Percentiles rank a stretch among this genome's conserved stretches.
These are phyloP conservation scores for Cercospora zeina DNA, from an alignment of 2,329 filamentous ascomycete genomes.

Conservation along the genomic window DNA sequence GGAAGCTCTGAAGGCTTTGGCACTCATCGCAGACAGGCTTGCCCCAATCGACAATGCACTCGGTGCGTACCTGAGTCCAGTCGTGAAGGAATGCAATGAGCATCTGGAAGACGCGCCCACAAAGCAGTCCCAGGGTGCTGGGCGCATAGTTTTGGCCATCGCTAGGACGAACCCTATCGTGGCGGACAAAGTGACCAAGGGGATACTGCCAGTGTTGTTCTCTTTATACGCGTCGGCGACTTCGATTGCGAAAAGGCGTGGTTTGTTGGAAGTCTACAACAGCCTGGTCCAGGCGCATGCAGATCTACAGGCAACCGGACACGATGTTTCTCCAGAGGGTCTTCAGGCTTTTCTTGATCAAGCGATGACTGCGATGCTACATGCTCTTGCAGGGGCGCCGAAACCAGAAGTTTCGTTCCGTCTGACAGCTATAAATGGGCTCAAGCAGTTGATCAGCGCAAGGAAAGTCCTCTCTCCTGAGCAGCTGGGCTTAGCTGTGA, in stretches of 20 bases:
- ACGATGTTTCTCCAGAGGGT: constrained; percentile 40
- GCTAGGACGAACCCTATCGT: constrained; percentile 57
- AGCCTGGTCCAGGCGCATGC: constrained; percentile 60
- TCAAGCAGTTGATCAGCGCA: constrained; percentile 47
- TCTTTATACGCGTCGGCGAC: constrained; percentile 62
- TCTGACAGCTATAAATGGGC: constrained; percentile 47
- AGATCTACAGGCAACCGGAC: constrained; percentile 50
- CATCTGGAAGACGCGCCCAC: constrained; percentile 68
- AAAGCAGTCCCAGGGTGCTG: constrained; percentile 66
- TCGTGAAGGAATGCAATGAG: constrained; percentile 67
- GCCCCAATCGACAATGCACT: constrained; percentile 53
- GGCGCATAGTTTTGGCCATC: constrained; percentile 60
- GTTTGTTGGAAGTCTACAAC: constrained; percentile 61
- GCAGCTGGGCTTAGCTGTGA: constrained; percentile 54
- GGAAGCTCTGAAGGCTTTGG: constrained; percentile 58
- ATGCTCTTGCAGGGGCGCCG: constrained; percentile 48
- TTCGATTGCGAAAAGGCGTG: constrained; percentile 62
- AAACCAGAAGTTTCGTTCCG: constrained; percentile 54
- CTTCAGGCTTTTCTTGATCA: constrained; percentile 46
- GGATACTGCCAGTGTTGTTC: constrained; percentile 59
- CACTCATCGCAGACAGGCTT: constrained; percentile 57
- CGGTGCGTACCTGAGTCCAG: constrained; percentile 58
- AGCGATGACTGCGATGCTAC: constrained; percentile 46
- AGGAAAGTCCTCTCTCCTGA: constrained; percentile 46
- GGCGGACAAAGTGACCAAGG: constrained; percentile 57